Evolutionary conservation across 805 yeast species (phyloP).

Genomic region (Suhomyces pyralidae): DNA sequence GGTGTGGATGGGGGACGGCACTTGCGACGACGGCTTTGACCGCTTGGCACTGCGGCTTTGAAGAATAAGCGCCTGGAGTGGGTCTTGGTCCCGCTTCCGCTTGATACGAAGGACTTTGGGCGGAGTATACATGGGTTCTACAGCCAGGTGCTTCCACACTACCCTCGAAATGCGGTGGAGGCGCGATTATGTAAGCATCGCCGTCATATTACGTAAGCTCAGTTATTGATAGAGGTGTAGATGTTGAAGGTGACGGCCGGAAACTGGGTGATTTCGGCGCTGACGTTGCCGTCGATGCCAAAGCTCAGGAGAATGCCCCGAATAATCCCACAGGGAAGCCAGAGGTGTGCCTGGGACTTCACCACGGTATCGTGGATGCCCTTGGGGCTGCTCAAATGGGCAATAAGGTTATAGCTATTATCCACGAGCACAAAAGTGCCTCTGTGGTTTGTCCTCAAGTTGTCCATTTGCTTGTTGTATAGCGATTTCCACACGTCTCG

Average conservation of each 20-base stretch:
- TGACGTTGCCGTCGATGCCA: conserved; percentile 64
- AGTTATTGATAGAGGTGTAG: conserved; percentile 48
- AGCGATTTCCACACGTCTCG: conserved; percentile 85
- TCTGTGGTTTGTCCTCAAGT: conserved; percentile 86
- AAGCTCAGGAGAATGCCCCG: conserved; percentile 68
- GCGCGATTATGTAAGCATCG: background rate
- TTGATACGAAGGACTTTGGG: conserved; percentile 81
- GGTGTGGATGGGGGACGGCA: conserved; percentile 17
- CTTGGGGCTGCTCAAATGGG: conserved; percentile 45
- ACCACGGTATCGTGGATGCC: conserved; percentile 44
- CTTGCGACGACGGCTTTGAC: conserved; percentile 37
- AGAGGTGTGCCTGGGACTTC: conserved; percentile 50
- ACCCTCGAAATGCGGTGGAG: too few species aligned
- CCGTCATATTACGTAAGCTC: background rate
- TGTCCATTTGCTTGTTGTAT: conserved; percentile 86
- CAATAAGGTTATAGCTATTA: conserved; percentile 53
- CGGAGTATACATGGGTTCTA: background rate
- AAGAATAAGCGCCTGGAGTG: conserved; percentile 71
- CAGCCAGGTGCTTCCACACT: background rate
- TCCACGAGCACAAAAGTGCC: conserved; percentile 81
- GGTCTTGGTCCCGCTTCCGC: conserved; percentile 83
- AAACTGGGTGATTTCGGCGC: conserved; percentile 58
- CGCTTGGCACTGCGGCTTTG: conserved; percentile 42
- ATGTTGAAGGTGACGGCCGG: conserved; percentile 75
- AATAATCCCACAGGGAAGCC: conserved; percentile 75